Evolutionary conservation across 2,329 filamentous ascomycete genomes (phyloP).

Genomic region (Pseudohalonectria lignicola): DNA sequence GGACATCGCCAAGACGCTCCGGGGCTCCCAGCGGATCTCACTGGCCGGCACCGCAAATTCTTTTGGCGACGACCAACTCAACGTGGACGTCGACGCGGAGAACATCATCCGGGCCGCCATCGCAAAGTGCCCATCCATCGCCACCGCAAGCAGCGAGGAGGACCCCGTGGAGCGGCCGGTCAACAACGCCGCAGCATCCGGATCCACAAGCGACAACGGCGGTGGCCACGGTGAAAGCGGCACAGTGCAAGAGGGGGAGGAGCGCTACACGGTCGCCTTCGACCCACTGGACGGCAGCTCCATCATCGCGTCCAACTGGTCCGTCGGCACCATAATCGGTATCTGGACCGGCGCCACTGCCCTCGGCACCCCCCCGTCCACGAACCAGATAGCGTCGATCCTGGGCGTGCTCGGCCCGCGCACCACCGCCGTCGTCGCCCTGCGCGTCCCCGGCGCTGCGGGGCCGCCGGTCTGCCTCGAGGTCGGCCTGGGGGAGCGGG

Average conservation of each 20-base stretch:
- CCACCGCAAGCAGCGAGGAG: constrained; percentile 48
- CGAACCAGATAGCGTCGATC: constrained; percentile 34
- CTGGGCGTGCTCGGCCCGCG: constrained; percentile 44
- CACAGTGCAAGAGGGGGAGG: constrained; percentile 8
- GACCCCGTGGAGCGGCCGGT: constrained; percentile 47
- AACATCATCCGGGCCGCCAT: constrained; percentile 32
- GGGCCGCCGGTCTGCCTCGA: constrained; percentile 34
- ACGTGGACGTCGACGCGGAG: constrained; percentile 44
- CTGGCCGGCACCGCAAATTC: constrained; percentile 39
- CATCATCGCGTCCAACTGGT: constrained; percentile 47
- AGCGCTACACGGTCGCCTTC: constrained; percentile 48
- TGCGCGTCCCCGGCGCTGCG: constrained; percentile 32
- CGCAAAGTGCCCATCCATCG: constrained; percentile 29
- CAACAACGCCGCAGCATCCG: too few species aligned
- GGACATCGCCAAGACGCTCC: constrained; percentile 31
- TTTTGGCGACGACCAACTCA: constrained; percentile 49
- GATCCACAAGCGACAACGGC: too few species aligned
- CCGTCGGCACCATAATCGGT: constrained; percentile 48
- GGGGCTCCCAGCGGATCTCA: constrained; percentile 31
- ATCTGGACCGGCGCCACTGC: constrained; percentile 42
- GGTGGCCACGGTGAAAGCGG: constrained; percentile 8
- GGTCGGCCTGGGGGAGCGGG: constrained; percentile 23
- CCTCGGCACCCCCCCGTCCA: constrained; percentile 24
- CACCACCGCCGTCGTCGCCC: constrained; percentile 42
- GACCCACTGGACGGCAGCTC: constrained; percentile 54